These are phyloP conservation scores for Bruguiera sexangula DNA, from an alignment of 345 rosid species.

Conservation along the genomic window DNA sequence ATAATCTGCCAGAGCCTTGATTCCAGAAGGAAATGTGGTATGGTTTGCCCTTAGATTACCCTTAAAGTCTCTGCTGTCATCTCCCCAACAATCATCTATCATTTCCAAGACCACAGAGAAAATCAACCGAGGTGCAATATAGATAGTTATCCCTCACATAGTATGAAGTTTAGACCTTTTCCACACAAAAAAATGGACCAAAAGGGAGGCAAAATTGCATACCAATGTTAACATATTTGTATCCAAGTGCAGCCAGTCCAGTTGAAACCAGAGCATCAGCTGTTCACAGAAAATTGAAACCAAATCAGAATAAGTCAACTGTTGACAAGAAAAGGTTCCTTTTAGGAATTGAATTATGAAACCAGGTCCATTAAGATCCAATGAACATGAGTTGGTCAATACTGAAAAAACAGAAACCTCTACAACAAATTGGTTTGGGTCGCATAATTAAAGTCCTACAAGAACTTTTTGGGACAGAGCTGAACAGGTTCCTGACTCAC, in stretches of 20 bases:
- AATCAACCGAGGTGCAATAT: not conserved
- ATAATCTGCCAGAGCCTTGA: constrained; percentile 30
- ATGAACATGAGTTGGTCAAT: too few relatives aligned
- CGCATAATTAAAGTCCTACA: too few relatives aligned
- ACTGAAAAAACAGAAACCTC: too few relatives aligned
- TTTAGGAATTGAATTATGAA: not conserved
- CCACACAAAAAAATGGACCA: not conserved
- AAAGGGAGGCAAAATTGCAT: not conserved
- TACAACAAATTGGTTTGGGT: too few relatives aligned
- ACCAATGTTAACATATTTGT: constrained; percentile 24
- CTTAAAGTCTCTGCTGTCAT: constrained; percentile 15
- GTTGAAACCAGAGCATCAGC: constrained; percentile 29
- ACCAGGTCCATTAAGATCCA: too few relatives aligned
- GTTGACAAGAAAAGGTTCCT: not conserved
- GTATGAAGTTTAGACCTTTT: not conserved
- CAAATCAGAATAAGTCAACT: not conserved
- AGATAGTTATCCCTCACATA: not conserved
- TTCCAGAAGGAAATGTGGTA: constrained; percentile 29
- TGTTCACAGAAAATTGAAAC: constrained; percentile 7
- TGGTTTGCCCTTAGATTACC: constrained; percentile 22
- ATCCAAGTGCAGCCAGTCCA: constrained; percentile 28
- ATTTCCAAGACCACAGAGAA: constrained; percentile 1
- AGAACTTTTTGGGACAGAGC: too few relatives aligned
- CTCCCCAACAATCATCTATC: constrained; percentile 32
- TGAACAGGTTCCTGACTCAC: too few relatives aligned